Base-by-base conservation (phyloP, 768 basidiomycete species). In the Sporobolomyces pararoseus region DNA sequence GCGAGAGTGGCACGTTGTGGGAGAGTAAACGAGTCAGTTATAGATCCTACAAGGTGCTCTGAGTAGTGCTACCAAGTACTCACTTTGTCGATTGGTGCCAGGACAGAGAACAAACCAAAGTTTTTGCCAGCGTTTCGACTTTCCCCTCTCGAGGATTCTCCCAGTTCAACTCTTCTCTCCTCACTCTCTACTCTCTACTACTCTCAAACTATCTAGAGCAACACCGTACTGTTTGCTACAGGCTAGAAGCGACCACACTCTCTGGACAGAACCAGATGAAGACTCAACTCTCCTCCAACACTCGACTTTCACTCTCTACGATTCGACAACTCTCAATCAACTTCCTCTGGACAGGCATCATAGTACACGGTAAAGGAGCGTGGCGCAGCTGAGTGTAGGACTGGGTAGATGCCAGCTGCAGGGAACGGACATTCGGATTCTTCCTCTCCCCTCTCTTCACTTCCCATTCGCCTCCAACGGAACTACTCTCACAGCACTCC, bases 31-130 rank as follows among this genome's bases (percentile, higher is more conserved):
- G 2, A 19, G 63, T 65, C 53, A 65, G 63, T 44, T 55, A 19
- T 23, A 0, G 31, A 21, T 46, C 29, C n/a, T 3, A 6, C 39
- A 2, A 25, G 5, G 42, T 13, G 31, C 29, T 6, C 10, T 12
- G 44, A 49, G 29, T 3, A 2, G 5, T 2, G 42, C 53, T 14
- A 34, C 37, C 63, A 54, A 27, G 52, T 46, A 54, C 63, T 46
- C 53, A 57, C 63, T 44, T 65, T 32, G 63, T 65, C 35, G 63
- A 25, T 59, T 44, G 54, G 42, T 34, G 42, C 29, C 21, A 14
- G 47, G 63, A 57, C 53, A 31, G 17, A n/a, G 32, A 39, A 31
- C n/a, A 29, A 19, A 32, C 10, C 23, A 25, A n/a, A 3, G 13
- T 31, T 25, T n/a, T 1, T 23, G 27, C 39, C 23, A 10, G 4